Evolutionary conservation across 2,329 filamentous ascomycete species (phyloP), one percentile per base, ranked within the genome.

Genomic region (Ustilaginoidea virens): DNA sequence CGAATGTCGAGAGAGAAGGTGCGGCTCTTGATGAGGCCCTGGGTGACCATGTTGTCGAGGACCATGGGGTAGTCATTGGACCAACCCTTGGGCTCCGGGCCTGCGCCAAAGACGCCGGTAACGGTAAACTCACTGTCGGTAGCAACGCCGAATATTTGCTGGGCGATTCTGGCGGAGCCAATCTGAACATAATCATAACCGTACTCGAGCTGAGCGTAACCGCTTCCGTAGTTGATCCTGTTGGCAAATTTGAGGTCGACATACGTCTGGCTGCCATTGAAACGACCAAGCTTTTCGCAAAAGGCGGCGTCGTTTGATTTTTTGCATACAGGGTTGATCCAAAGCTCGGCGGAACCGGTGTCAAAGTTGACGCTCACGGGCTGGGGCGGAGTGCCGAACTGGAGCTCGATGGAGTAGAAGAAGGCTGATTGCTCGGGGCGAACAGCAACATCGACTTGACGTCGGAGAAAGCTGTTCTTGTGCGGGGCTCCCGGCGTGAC

Each of bases 261-360:
- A 20, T 38, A 48, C 1, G 51, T 48, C 26, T 42, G 40, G 25
- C 44, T 50, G 22, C 37, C 36, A 10, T 39, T 45, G 21, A 52
- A 53, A 13, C 43, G 44, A 6, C 48, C 47, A 32, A 48, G 44
- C 1, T 26, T 28, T 11, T 36, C 17, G 36, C 52, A 55, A 17
- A 48, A 45, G 0, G 29, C 23, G 1, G 38, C 36, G 17, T 53
- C 40, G 5, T 34, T 28, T 1, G 52, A 39, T 23, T 48, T 49
- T 29, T 38, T 38, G 38, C 56, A 60, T 6, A 48, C 41, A 5
- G 56, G 55, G 31, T 59, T 56, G 21, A 60, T 52, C 56, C 55
- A 60, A 5, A 57, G 45, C 37, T 59, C 55, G 7, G 46, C 42
- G 4, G 55, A 58, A 11, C 54, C 54, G 1, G 56, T 59, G 33